Evolutionary conservation across 2,329 filamentous ascomycete genomes (phyloP).

Genomic region (Fusarium nelsonii): DNA sequence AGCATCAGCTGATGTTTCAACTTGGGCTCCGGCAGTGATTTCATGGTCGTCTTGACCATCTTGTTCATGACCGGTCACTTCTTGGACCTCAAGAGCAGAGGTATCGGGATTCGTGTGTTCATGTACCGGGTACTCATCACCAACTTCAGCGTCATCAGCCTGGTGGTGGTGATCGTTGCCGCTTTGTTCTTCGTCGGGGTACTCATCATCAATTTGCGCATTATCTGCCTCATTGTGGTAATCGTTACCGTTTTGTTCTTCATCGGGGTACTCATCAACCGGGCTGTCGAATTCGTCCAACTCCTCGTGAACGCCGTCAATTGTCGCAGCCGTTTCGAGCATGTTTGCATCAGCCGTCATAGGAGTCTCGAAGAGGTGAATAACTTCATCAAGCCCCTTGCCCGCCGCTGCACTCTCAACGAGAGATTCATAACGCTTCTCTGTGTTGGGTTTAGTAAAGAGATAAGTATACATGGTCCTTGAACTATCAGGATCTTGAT

Average conservation of each 20-base stretch:
- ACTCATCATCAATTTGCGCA: conserved; percentile 36
- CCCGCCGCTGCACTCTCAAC: conserved; percentile 58
- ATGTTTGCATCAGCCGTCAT: conserved; percentile 31
- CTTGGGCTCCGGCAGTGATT: conserved; percentile 22
- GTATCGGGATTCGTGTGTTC: conserved; percentile 6
- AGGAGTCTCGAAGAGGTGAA: conserved; percentile 54
- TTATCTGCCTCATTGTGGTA: conserved; percentile 26
- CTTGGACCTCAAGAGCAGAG: conserved; percentile 1
- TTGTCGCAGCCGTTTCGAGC: conserved; percentile 31
- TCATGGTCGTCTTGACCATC: conserved; percentile 4
- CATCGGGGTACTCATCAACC: conserved; percentile 36
- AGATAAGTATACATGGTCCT: conserved; percentile 59
- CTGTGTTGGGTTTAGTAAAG: conserved; percentile 56
- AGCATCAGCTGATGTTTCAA: conserved; percentile 25
- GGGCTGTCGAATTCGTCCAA: conserved; percentile 47
- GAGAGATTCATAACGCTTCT: conserved; percentile 56
- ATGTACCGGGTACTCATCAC: conserved; percentile 41
- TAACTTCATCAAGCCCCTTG: conserved; percentile 57
- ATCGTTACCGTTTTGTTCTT: conserved; percentile 21
- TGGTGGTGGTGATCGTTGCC: conserved; percentile 35
- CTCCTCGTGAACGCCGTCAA: conserved; percentile 40
- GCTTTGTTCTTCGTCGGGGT: conserved; percentile 10
- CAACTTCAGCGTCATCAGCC: conserved; percentile 23
- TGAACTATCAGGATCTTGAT: conserved; percentile 56
- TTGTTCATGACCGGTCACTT: not conserved